These are phyloP conservation scores for Gossypium bickii DNA, from an alignment of 345 rosid species.

Conservation along the genomic window DNA sequence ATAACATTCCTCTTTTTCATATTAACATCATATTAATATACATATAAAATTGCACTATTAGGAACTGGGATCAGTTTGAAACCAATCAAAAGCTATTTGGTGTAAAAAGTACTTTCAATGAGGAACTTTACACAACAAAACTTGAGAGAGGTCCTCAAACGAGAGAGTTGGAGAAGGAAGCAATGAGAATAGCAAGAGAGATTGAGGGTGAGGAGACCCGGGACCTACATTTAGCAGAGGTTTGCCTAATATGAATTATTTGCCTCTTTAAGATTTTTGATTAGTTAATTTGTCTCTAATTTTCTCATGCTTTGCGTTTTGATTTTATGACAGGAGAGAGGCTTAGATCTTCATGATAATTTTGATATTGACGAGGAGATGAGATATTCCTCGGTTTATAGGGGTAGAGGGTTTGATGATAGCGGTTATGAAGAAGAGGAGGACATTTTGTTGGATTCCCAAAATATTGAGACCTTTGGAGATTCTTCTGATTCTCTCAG, in stretches of 20 bases:
- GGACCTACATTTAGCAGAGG: constrained; percentile 96
- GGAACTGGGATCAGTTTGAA: constrained; percentile 91
- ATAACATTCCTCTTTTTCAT: background rate
- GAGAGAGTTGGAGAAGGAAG: constrained; percentile 71
- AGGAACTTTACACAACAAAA: constrained; percentile 86
- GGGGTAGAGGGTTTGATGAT: constrained; percentile 56
- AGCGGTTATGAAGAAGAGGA: constrained; percentile 75
- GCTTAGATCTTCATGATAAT: constrained; percentile 49
- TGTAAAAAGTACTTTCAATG: constrained; percentile 78
- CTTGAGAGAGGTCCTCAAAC: constrained; percentile 66
- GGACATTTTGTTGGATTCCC: constrained; percentile 53
- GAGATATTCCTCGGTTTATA: constrained; percentile 72
- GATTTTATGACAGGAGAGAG: constrained; percentile 73
- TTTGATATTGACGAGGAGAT: constrained; percentile 78
- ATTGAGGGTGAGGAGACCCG: constrained; percentile 82
- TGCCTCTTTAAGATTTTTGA: constrained; percentile 9
- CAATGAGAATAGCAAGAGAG: constrained; percentile 82
- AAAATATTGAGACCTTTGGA: constrained; percentile 61
- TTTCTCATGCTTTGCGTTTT: constrained; percentile 12
- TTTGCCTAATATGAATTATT: constrained; percentile 20
- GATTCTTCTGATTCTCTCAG: constrained; percentile 39
- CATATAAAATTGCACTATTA: constrained; percentile 19
- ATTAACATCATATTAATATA: constrained; percentile 1
- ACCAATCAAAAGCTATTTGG: constrained; percentile 75
- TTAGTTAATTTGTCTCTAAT: constrained; percentile 4